Conservation (phyloP, 306 rosid genomes). For the Datisca glomerata region DNA sequence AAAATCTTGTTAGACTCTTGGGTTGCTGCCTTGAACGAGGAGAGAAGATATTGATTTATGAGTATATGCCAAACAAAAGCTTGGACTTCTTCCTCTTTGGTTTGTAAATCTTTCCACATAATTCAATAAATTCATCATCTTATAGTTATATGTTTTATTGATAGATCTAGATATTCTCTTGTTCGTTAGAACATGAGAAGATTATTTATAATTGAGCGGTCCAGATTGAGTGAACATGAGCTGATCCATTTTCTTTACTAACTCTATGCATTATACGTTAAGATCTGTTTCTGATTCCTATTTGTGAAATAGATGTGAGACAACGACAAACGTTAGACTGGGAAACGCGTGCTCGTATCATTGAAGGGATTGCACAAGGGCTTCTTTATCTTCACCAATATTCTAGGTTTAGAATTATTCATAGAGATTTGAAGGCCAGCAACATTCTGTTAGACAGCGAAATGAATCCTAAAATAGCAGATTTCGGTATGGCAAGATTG, state of each 20-base stretch:
- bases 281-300: too few relatives aligned
- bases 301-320: too few relatives aligned
- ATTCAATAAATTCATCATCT: too few relatives aligned
- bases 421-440: slow-evolving; percentile 18
- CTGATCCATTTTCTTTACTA: too few relatives aligned
- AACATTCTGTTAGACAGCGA: slow-evolving; percentile 19
- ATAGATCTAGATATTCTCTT: too few relatives aligned
- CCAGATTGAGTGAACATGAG: too few relatives aligned
- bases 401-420: slow-evolving; percentile 16
- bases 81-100: slow-evolving; percentile 15
- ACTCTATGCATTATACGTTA: too few relatives aligned
- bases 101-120: background rate
- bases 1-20: slow-evolving; percentile 15
- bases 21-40: slow-evolving; percentile 11
- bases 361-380: background rate
- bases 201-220: too few relatives aligned
- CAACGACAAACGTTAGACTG: background rate
- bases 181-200: too few relatives aligned
- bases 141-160: too few relatives aligned
- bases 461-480: slow-evolving; percentile 22
- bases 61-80: too few relatives aligned
- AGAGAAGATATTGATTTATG: slow-evolving; percentile 11
- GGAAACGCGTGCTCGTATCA: background rate
- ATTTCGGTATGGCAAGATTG: slow-evolving; percentile 23
- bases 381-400: background rate